Percentiles rank a stretch among this genome's conserved stretches.
Conservation (phyloP, 106 monocot species). For the Dioscorea alata region DNA sequence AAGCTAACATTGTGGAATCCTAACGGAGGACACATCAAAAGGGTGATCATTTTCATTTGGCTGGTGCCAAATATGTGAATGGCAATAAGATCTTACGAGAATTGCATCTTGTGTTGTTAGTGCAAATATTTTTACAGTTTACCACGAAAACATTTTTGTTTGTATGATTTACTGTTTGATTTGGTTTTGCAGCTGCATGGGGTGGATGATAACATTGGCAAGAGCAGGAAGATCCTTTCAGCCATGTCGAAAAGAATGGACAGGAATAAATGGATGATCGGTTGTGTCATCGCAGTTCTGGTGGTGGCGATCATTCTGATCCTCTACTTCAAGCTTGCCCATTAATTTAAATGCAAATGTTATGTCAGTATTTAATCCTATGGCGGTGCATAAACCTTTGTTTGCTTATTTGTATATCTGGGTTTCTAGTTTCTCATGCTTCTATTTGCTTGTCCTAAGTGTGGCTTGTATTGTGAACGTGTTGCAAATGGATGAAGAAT, state of each 20-base stretch:
- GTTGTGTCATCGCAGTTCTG: conserved; percentile 40
- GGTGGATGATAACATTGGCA: conserved; percentile 73
- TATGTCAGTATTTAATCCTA: too few relatives aligned
- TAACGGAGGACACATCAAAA: neutral
- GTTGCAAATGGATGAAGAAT: too few relatives aligned
- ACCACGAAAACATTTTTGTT: neutral
- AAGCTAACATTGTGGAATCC: neutral
- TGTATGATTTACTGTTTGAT: neutral
- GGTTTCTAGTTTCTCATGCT: too few relatives aligned
- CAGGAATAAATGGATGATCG: conserved; percentile 86
- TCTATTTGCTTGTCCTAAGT: too few relatives aligned
- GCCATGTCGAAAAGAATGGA: conserved; percentile 70
- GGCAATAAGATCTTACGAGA: neutral
- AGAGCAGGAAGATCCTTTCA: conserved; percentile 63
- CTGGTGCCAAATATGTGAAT: neutral
- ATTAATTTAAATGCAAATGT: too few relatives aligned
- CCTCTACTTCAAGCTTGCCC: conserved; percentile 63
- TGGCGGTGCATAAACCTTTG: too few relatives aligned
- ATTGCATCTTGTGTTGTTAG: neutral
- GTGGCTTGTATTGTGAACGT: too few relatives aligned
- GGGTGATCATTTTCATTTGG: too few relatives aligned
- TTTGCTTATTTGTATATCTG: too few relatives aligned
- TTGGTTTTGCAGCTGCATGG: conserved; percentile 51
- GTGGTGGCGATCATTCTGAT: conserved; percentile 55
- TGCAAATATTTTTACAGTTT: neutral